Evolutionary conservation across 2,329 filamentous ascomycete genomes (phyloP).

Genomic region (Tolypocladium album): DNA sequence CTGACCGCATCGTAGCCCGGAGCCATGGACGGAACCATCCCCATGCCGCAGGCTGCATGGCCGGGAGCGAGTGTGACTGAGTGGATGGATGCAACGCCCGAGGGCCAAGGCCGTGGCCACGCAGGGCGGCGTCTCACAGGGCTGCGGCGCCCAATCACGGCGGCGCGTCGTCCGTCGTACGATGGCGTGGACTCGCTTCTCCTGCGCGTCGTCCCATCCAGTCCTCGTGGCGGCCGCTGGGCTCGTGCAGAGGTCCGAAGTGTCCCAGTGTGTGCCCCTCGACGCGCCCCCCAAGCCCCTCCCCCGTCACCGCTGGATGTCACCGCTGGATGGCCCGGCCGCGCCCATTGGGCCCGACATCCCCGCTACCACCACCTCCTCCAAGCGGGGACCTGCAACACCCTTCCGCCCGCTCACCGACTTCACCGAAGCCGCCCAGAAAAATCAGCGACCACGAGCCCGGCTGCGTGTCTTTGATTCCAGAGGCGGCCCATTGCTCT

Average conservation of each 20-base stretch:
- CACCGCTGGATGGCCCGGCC: slow-evolving; percentile 2
- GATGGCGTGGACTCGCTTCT: no score
- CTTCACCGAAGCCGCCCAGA: slow-evolving; percentile 8
- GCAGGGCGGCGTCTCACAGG: background rate
- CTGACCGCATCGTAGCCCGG: background rate
- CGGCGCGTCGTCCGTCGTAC: background rate
- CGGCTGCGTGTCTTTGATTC: background rate
- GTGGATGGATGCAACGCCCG: background rate
- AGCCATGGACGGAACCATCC: no score
- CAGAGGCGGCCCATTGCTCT: background rate
- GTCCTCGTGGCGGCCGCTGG: background rate
- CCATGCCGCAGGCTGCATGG: no score
- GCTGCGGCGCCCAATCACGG: background rate
- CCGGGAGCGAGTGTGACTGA: no score
- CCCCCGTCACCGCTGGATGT: background rate
- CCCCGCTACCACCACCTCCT: background rate
- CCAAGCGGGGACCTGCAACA: background rate
- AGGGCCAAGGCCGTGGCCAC: background rate
- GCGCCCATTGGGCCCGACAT: background rate
- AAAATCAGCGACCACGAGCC: background rate
- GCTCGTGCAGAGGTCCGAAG: background rate
- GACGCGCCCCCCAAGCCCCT: background rate
- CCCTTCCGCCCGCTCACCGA: slow-evolving; percentile 6
- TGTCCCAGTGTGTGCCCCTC: no score
- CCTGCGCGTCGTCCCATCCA: no score